Percentiles rank a stretch among this genome's conserved stretches.
Evolutionary conservation across 306 rosid species (phyloP).

Genomic region (Pyrus betulifolia): DNA sequence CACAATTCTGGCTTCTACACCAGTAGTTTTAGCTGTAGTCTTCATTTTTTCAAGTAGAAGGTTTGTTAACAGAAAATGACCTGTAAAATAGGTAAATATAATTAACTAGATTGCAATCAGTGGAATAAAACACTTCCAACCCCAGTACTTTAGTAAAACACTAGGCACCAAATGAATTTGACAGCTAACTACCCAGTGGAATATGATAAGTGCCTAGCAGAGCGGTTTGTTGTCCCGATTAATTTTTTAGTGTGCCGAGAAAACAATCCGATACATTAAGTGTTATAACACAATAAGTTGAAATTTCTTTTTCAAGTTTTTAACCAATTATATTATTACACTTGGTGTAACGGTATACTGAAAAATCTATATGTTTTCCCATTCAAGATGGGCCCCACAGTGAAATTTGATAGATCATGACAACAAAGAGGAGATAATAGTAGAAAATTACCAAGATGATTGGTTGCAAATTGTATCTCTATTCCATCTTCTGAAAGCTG

Average conservation of each 20-base stretch:
- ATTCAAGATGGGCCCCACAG: neutral
- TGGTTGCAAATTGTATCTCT: conserved; percentile 87
- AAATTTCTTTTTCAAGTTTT: no score
- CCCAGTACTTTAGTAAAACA: neutral
- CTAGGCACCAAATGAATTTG: neutral
- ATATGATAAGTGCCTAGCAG: no score
- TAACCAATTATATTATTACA: no score
- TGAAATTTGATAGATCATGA: neutral
- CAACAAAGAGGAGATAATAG: neutral
- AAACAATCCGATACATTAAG: rapidly evolving
- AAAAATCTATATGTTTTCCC: no score
- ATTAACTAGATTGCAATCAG: neutral
- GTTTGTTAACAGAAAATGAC: conserved; percentile 75
- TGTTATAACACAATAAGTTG: no score
- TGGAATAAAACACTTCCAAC: neutral
- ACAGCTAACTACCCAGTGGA: neutral
- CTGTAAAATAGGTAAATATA: conserved; percentile 15
- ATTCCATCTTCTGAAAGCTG: conserved; percentile 72
- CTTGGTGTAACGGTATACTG: no score
- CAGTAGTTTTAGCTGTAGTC: conserved; percentile 50
- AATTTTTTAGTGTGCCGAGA: no score
- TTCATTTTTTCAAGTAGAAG: conserved; percentile 82
- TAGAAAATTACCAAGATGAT: conserved; percentile 61
- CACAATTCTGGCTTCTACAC: conserved; percentile 80
- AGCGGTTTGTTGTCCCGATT: no score